Base-by-base conservation (phyloP, 805 yeast species). In the Cyberlindnera mycetangii region DNA sequence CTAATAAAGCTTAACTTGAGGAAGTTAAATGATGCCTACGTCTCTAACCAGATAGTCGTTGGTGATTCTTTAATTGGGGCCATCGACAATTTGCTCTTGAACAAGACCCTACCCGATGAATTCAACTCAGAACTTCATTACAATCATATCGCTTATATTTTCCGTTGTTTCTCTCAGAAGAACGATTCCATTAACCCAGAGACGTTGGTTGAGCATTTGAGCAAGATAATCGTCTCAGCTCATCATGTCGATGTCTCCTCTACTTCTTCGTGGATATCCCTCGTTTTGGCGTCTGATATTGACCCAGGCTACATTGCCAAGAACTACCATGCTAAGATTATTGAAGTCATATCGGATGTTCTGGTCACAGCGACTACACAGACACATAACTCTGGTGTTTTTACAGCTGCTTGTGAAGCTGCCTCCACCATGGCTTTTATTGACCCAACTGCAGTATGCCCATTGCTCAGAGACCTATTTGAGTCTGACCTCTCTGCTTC, bases 211-310 rank as follows among this genome's bases (percentile, higher is more conserved):
- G 45, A 59, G 7, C 64, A 69, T 18, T 50, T 82, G 14, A 49
- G 71, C 16, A 63, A 69, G 9, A 48, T 70, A 15, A 56, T 81
- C 15, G 59, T 78, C 19, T 50, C 74, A 6, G 53, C 74, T 15
- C 85, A 82, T 54, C 71, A 70, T 47, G 39, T 54, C 2, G 42
- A 53, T 3, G 59, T 77, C n/a, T 51, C 63, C 50, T 66, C 70
- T 59, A 66, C 75, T 48, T 50, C 52, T 11, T 82, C 84, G 2
- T 92, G 98, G 98, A 84, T 89, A 27, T 85, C 85, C 0, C 64
- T 89, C 33, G 81, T 81, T 30, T 76, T 83, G 54, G 68, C 76
- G 37, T 74, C 85, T 7, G 58, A 65, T 2, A 55, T 74, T 24
- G 95, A 90, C 59, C 87, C 96, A 3, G 85, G 85, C 14, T 51